These are phyloP conservation scores for Musa itinerans DNA, from an alignment of 176 grass and related monocot species.

Conservation along the genomic window DNA sequence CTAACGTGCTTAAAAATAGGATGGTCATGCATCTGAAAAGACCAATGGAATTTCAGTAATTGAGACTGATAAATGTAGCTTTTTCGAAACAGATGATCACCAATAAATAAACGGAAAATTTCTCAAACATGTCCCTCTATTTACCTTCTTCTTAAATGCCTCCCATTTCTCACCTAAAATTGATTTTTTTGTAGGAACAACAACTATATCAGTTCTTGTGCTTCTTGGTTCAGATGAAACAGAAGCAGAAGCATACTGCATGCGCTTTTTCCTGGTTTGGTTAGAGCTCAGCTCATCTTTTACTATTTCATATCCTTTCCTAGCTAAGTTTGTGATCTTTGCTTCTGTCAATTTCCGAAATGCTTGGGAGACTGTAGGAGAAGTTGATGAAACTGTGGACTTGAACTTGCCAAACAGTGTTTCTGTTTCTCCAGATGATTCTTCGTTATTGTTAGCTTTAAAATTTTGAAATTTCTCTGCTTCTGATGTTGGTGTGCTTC, in stretches of 20 bases:
- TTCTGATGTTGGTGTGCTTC: conserved; percentile 17
- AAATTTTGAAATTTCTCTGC: conserved; percentile 28
- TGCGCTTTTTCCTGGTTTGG: conserved; percentile 44
- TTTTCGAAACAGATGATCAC: neutral
- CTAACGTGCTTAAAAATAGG: conserved; percentile 20
- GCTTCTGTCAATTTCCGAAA: conserved; percentile 57
- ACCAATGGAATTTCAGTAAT: neutral
- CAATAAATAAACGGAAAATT: neutral
- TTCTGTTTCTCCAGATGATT: conserved; percentile 25
- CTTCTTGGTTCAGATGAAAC: conserved; percentile 41
- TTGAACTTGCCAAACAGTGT: conserved; percentile 47
- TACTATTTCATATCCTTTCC: conserved; percentile 59
- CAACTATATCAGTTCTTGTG: conserved; percentile 48
- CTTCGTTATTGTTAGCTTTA: conserved; percentile 14
- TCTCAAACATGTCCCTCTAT: conserved; percentile 1
- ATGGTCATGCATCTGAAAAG: conserved; percentile 28
- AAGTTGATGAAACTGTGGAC: conserved; percentile 45
- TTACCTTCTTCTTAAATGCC: conserved; percentile 83
- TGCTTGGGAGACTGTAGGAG: conserved; percentile 37
- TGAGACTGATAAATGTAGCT: neutral
- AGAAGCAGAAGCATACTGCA: conserved; percentile 37
- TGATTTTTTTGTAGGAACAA: conserved; percentile 70
- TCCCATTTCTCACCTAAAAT: conserved; percentile 85
- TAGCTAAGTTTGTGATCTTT: conserved; percentile 52
- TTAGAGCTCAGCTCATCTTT: conserved; percentile 59